Evolutionary conservation across 192 early-diverging fungal genomes (phyloP).

Genomic region (Coemansia sp.): DNA sequence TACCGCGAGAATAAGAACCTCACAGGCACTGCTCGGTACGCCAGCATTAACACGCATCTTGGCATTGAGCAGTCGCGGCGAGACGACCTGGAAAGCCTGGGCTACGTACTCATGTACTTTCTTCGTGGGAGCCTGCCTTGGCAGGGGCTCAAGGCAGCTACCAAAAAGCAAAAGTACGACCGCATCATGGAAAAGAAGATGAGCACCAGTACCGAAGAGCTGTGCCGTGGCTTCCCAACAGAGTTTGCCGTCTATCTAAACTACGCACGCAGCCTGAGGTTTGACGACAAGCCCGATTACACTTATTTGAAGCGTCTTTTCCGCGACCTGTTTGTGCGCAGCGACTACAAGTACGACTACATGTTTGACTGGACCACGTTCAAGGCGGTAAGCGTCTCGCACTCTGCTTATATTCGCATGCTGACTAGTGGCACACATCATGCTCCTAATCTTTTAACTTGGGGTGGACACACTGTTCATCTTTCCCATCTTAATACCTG

Average conservation of each 20-base stretch:
- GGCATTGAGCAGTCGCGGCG: slow-evolving; percentile 85
- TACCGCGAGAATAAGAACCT: slow-evolving; percentile 92
- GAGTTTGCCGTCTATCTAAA: slow-evolving; percentile 89
- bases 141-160: slow-evolving; percentile 88
- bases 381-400: slow-evolving; percentile 40
- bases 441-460: background rate
- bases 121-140: slow-evolving; percentile 86
- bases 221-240: slow-evolving; percentile 79
- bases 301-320: slow-evolving; percentile 84
- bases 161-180: slow-evolving; percentile 93
- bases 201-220: slow-evolving; percentile 75
- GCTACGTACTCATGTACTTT: slow-evolving; percentile 92
- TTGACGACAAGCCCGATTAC: slow-evolving; percentile 93
- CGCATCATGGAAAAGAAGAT: slow-evolving; percentile 94
- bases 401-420: too few relatives aligned
- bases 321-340: slow-evolving; percentile 77
- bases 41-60: slow-evolving; percentile 85
- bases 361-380: slow-evolving; percentile 85
- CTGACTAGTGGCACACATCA: background rate
- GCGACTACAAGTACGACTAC: slow-evolving; percentile 84
- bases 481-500: background rate
- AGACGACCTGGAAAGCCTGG: slow-evolving; percentile 87
- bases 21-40: slow-evolving; percentile 89
- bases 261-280: slow-evolving; percentile 78
- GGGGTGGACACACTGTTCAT: background rate